phyloP scores from a whole-genome alignment of 768 basidiomycete genomes.

The Agaricus sinodeliciosus region DNA sequence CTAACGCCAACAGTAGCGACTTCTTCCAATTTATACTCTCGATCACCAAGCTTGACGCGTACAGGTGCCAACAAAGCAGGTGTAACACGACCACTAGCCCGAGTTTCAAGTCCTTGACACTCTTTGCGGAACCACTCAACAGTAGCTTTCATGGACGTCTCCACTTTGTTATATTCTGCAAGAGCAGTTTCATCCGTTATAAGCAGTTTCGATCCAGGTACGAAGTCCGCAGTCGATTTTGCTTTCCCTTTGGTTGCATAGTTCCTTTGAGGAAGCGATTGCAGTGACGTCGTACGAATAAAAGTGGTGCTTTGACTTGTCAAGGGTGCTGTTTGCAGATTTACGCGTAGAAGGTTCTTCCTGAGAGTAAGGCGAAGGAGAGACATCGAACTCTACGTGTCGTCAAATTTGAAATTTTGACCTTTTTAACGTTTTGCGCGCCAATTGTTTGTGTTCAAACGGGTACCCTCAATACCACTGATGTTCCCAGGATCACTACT shows the following conservation, averaged over 20 bases:
- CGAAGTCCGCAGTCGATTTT: conserved; percentile 50
- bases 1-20: conserved; percentile 76
- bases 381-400: background rate
- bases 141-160: conserved; percentile 53
- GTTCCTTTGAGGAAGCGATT: conserved; percentile 10
- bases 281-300: background rate
- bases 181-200: conserved; percentile 47
- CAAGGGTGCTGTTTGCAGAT: background rate
- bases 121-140: conserved; percentile 78
- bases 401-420: too few species aligned
- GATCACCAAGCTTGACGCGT: conserved; percentile 41
- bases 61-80: conserved; percentile 67
- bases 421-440: too few species aligned
- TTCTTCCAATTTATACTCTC: conserved; percentile 49
- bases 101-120: conserved; percentile 62
- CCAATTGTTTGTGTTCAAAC: too few species aligned
- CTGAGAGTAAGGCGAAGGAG: conserved; percentile 4
- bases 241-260: conserved; percentile 30
- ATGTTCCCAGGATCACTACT: too few species aligned
- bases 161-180: conserved; percentile 56
- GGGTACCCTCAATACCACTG: too few species aligned
- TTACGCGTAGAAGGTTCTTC: background rate
- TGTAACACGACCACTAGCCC: conserved; percentile 72
- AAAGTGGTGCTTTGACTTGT: background rate
- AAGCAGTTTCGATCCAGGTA: conserved; percentile 63